Evolutionary conservation across 2,329 filamentous ascomycete species (phyloP).

Genomic region (Neonectria coccinea): DNA sequence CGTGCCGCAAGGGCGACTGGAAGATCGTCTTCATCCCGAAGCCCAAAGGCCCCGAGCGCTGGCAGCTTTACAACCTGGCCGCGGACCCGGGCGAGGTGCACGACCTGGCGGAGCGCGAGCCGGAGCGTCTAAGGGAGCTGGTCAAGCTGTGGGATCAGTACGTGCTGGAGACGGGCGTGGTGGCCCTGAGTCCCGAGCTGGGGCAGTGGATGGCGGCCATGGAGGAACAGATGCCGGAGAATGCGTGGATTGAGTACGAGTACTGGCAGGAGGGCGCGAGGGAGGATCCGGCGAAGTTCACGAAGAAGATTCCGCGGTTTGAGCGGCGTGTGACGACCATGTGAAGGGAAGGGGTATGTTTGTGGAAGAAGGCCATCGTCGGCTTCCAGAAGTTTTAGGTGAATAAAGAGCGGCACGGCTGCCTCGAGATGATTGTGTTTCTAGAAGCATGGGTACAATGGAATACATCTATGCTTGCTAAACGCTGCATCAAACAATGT

Average conservation of each 20-base stretch:
- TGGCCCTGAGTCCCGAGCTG: slow-evolving; percentile 58
- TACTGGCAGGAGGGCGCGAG: slow-evolving; percentile 64
- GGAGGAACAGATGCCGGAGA: slow-evolving; percentile 74
- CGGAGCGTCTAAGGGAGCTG: slow-evolving; percentile 59
- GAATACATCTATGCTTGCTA: neutral
- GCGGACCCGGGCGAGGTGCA: slow-evolving; percentile 64
- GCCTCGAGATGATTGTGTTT: neutral
- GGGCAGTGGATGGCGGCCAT: slow-evolving; percentile 69
- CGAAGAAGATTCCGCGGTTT: slow-evolving; percentile 34
- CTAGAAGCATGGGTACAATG: neutral
- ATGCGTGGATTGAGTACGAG: slow-evolving; percentile 74
- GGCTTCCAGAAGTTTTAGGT: neutral
- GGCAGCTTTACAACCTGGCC: slow-evolving; percentile 67
- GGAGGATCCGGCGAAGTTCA: slow-evolving; percentile 58
- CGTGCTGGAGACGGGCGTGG: slow-evolving; percentile 49
- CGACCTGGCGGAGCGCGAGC: slow-evolving; percentile 55
- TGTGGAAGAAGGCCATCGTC: neutral
- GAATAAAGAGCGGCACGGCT: neutral
- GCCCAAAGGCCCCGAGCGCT: slow-evolving; percentile 60
- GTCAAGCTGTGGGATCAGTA: slow-evolving; percentile 68
- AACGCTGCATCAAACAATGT: neutral
- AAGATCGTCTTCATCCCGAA: slow-evolving; percentile 69
- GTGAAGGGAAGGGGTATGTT: neutral
- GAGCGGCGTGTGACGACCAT: slow-evolving; percentile 30
- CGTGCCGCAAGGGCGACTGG: slow-evolving; percentile 67